These are phyloP conservation scores for Gentiana dahurica DNA, from an alignment of 257 asterid species.

Conservation along the genomic window DNA sequence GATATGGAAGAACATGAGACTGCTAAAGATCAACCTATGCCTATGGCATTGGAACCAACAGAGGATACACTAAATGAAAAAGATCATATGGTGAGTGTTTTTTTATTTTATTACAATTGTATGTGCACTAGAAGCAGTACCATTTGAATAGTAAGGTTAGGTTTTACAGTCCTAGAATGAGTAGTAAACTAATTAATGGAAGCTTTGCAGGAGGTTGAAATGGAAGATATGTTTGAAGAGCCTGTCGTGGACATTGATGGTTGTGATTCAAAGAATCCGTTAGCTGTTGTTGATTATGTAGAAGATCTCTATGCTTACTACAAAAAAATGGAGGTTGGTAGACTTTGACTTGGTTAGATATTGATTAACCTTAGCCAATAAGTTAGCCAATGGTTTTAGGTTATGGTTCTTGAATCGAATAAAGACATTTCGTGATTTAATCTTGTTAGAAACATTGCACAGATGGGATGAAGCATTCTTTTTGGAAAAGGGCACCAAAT, in stretches of 20 bases:
- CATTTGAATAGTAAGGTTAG: no score
- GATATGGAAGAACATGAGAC: constrained; percentile 36
- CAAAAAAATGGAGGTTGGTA: constrained; percentile 69
- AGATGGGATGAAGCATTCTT: no score
- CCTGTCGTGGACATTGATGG: constrained; percentile 57
- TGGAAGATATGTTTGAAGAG: constrained; percentile 86
- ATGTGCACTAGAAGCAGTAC: no score
- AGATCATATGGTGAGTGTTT: constrained; percentile 32
- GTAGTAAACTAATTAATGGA: not conserved
- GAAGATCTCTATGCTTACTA: constrained; percentile 65
- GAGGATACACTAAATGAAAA: constrained; percentile 33
- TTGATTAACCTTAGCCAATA: not conserved
- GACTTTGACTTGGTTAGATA: not conserved
- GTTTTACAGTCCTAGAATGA: not conserved
- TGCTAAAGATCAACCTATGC: constrained; percentile 52
- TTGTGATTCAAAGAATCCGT: constrained; percentile 53
- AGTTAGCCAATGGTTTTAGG: not conserved
- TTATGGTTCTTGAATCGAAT: no score
- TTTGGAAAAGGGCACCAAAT: no score
- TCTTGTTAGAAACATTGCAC: no score
- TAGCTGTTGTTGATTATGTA: constrained; percentile 68
- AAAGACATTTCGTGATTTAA: no score
- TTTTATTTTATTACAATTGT: not conserved
- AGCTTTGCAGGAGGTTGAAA: constrained; percentile 60
- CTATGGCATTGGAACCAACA: constrained; percentile 67